Base-by-base conservation (phyloP, 768 basidiomycete species). In the Sporobolomyces roseus region DNA sequence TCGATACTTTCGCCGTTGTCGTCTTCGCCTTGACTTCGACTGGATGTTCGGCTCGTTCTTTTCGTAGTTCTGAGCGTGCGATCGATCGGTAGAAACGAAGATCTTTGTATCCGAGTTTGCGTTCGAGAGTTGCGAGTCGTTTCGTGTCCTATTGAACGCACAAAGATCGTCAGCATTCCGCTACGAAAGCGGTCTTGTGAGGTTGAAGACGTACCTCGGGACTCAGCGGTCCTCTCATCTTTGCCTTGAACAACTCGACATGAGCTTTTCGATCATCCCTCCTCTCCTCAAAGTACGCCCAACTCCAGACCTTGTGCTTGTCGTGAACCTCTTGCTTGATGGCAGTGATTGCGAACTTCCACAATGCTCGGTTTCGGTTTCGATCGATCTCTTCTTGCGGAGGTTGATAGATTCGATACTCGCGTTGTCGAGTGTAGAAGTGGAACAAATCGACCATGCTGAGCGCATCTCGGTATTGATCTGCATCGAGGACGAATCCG, bases 51-150 rank as follows among this genome's bases (percentile, higher is more conserved):
- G 86, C 89, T 27, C 85, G 82, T 74, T 98, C 92, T 77, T 97
- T 92, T 74, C 88, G 86, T 21, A 94, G 82, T 71, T 86, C 86
- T 3, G 91, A 91, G 32, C 90, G 87, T 0, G 92, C 90, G 68
- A 98, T 91, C 5, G 93, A 97, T 36, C 96, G 86, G 80, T 98
- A 99, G 80, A 97, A 96, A 5, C 94, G 87, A 58, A 99, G 87
- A 75, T 98, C 96, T 78, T 94, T 91, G 74, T 97, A 98, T 0
- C 87, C 83, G 33, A 98, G 82, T 77, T 91, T 91, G 72, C 78
- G 81, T 78, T 99, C 96, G 63, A 98, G 80, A 1, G 79, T 81
- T 52, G 86, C 84, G 35, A 93, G 80, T 5, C 62, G 48, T 46
- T 64, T 19, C 29, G 59, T 25, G 27, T 67, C 64, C 66, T 75